Evolutionary conservation across 1,284 basidiomycete genomes (phyloP), one percentile per base, ranked within the genome.

Genomic region (Irpex sp.): DNA sequence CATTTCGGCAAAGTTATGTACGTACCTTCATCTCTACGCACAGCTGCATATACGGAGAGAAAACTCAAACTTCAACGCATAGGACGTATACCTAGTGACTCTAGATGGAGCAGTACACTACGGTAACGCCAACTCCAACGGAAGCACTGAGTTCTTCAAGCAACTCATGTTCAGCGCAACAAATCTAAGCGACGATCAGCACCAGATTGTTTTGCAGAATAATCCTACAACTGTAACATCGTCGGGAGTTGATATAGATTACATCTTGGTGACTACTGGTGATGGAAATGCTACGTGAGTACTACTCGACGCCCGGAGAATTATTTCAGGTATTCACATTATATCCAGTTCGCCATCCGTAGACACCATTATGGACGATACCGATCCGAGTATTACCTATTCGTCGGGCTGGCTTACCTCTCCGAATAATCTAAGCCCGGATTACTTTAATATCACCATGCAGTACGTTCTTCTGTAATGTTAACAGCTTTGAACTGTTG

Each of bases 401-500:
- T 57, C 47, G 8, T 9, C 19, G 15, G 56, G 56, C 19, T 64
- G 63, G 63, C 49, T 53, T 11, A 5, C 43, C 26, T 26, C 26
- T 26, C 26, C 26, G 26, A 26, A 26, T 11, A 47, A 49, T 8
- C 33, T 60, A 13, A 33, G 57, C n/a, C 8, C 9, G 21, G 9
- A 57, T 17, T 64, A 64, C 37, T 64, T 58, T 36, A 58, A 35
- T 17, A 9, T 50, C 4, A 61, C 59, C 6, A 61, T 64, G 54
- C 63, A 64, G 63, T 64, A 47, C 31, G 63, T 59, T 11, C 43
- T n/a, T 46, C 26, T 46, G 43, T n/a, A 11, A 46, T 46, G 43
- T 11, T n/a, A 46, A 26, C 26, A 26, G 26, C 5, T 46, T 46
- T n/a, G 43, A n/a, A 13, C 43, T 11, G 11, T n/a, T 50, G 35